These are phyloP conservation scores for Debaryomyces coudertii DNA, from an alignment of 1,139 yeast genomes.

Conservation along the genomic window DNA sequence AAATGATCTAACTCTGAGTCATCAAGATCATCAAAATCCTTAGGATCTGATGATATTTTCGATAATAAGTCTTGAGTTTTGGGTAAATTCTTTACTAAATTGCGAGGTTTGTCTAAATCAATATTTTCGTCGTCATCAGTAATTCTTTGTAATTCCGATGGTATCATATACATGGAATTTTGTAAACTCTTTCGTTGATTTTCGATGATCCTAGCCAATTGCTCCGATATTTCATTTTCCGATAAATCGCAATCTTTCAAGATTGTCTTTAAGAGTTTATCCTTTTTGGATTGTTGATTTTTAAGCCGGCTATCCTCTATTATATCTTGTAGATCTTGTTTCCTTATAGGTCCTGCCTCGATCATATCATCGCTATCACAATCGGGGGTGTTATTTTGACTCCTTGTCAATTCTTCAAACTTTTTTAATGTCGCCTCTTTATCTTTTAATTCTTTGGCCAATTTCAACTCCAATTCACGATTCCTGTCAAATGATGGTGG, in stretches of 20 bases:
- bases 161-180: constrained; percentile 25
- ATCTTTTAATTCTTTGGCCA: constrained; percentile 28
- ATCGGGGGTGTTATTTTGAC: constrained; percentile 14
- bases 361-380: constrained; percentile 8
- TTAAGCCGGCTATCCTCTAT: constrained; percentile 12
- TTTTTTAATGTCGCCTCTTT: constrained; percentile 38
- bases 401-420: constrained; percentile 18
- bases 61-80: constrained; percentile 56
- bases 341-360: constrained; percentile 1
- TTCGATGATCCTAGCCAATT: constrained; percentile 26
- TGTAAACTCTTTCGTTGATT: constrained; percentile 25
- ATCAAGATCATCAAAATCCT: constrained; percentile 72
- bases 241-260: constrained; percentile 30
- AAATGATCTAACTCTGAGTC: constrained; percentile 72
- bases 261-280: constrained; percentile 23
- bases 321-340: constrained; percentile 6
- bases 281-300: constrained; percentile 21
- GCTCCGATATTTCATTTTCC: constrained; percentile 20
- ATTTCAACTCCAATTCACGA: constrained; percentile 33
- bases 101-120: constrained; percentile 54
- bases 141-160: constrained; percentile 24
- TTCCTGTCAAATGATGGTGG: constrained; percentile 84
- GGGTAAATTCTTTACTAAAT: constrained; percentile 54
- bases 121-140: constrained; percentile 24
- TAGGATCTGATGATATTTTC: constrained; percentile 61